Evolutionary conservation across 345 rosid species (phyloP), one percentile per base, ranked within the genome.

Genomic region (Mangifera indica): DNA sequence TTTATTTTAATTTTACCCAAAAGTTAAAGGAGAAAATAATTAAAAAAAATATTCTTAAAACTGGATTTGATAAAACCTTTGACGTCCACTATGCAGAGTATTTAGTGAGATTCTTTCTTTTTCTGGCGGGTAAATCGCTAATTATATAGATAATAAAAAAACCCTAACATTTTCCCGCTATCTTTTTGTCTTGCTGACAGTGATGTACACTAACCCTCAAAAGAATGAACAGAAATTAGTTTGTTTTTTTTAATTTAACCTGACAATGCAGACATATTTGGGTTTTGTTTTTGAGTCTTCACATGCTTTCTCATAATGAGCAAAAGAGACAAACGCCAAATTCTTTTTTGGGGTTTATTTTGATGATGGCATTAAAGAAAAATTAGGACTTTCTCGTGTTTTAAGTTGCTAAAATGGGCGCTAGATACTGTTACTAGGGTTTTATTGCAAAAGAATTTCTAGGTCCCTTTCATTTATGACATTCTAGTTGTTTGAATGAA

Each of bases 81-180:
- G 69, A 75, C 83, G 89, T 91, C 97, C 97, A 74, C 91, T 5
- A 78, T 60, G 82, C 9, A 7, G 48, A 26, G 62, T 25, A 26
- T 25, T 56, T 66, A 29, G 61, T 18, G 11, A 74, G 37, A 25
- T 22, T 71, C 75, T 49, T 34, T 64, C 55, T 58, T 29, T 57
- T 79, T 79, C 80, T 84, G 91, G 94, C 94, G 94, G 86, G 86
- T 81, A 81, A 83, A 61, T 26, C 78, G 77, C 80, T 81, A 48
- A 73, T 72, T 74, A 64, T 54, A 54, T 17, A 32, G 18, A 14
- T 22, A n/a, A 14, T 22, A 15, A 45, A 37, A 8, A 18, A 77
- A 61, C 12, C 44, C 55, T 5, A 46, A 42, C 70, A 66, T 63
- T 83, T 81, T 84, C 89, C 83, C 85, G 76, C 84, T 65, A 52